A percentile compares a stretch with the other conserved stretches of the same genome.
Evolutionary conservation across 768 basidiomycete species (phyloP).

Genomic region (Kwoniella mangroviensis): DNA sequence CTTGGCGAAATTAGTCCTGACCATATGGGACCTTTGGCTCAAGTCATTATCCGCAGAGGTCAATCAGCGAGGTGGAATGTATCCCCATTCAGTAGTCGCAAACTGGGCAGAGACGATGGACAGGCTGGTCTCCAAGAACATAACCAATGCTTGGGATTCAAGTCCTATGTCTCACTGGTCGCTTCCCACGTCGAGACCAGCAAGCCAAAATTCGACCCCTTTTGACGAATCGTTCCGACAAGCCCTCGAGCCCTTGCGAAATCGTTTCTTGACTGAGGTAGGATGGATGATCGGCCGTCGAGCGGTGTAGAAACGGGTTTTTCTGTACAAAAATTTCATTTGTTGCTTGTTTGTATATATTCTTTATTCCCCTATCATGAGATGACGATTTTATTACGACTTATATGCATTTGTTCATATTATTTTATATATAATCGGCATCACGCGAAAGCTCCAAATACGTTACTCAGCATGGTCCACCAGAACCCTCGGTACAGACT

Average conservation of each 20-base stretch:
- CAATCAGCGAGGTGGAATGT: constrained; percentile 52
- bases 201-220: constrained; percentile 1
- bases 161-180: constrained; percentile 11
- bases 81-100: constrained; percentile 35
- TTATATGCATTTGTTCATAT: constrained; percentile 14
- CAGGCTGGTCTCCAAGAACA: background rate
- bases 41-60: constrained; percentile 33
- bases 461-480: constrained; percentile 54
- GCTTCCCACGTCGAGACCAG: constrained; percentile 3
- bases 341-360: constrained; percentile 28
- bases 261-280: constrained; percentile 34
- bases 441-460: constrained; percentile 40
- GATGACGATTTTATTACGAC: constrained; percentile 5
- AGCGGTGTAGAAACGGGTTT: background rate
- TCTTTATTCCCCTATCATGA: background rate
- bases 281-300: constrained; percentile 45
- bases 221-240: constrained; percentile 26
- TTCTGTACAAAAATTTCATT: background rate
- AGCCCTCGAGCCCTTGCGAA: constrained; percentile 30
- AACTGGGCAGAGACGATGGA: constrained; percentile 39
- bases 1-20: constrained; percentile 34
- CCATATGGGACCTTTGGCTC: constrained; percentile 38
- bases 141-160: background rate
- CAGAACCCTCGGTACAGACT: constrained; percentile 56
- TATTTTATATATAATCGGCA: background rate